Evolutionary conservation across 2,329 filamentous ascomycete species (phyloP), one percentile per base, ranked within the genome.

Genomic region (Blastomyces gilchristii): DNA sequence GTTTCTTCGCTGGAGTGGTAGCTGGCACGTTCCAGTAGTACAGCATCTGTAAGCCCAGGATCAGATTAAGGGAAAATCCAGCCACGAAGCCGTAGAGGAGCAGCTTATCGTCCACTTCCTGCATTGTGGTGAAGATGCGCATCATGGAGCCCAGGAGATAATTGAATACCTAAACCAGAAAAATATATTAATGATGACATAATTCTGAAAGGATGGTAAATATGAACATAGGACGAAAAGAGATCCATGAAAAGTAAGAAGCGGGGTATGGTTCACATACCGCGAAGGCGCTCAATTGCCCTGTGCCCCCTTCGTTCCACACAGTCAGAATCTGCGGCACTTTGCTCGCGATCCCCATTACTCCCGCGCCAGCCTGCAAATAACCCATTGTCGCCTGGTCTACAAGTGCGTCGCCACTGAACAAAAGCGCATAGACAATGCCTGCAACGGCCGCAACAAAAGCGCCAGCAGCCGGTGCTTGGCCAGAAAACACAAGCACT

Each of bases 51-150:
- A 83, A 78, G 16, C 92, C 92, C 63, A 99, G 82, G 63, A 99
- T 83, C 63, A 87, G 81, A 77, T 99, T 99, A 69, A 99, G 84
- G n/a, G 81, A 78, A 74, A 97, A 97, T 37, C 91, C 94, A 8
- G 91, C 90, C 62, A 97, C 79, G 81, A 96, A 97, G 60, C 92
- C 89, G 78, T 96, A 97, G 34, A 99, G 83, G 71, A 99, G 97
- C 64, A 97, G 82, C 78, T 92, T 92, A 77, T 99, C 94, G 75
- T 96, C 89, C 65, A 99, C 94, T 80, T 99, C 94, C 73, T 97
- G 92, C 63, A 99, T 81, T 9, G 95, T 99, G 41, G 94, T 99
- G 78, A 97, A 99, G 79, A 99, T 96, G 73, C 94, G 89, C 34
- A 91, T 90, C 64, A 97, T 85, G 53, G 91, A 96, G 49, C 95